A percentile compares a stretch with the other conserved stretches of the same genome.
Evolutionary conservation across 192 early-diverging fungal species (phyloP).

Genomic region (Backusella sp.): DNA sequence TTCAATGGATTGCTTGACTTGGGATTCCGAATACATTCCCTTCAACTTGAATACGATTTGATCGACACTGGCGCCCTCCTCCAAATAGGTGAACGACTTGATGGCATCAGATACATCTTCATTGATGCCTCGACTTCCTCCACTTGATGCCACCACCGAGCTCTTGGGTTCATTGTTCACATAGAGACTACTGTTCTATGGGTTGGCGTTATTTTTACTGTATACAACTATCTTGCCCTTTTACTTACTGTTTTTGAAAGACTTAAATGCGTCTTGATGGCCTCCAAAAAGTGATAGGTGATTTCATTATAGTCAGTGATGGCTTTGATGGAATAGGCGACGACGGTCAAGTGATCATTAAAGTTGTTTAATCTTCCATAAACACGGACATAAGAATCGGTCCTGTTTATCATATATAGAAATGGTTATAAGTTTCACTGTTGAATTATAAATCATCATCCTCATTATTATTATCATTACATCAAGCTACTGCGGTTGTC

Average conservation of each 20-base stretch:
- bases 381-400: constrained; percentile 69
- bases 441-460: neutral
- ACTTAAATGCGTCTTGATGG: constrained; percentile 60
- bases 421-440: neutral
- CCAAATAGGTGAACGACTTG: constrained; percentile 8
- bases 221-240: too few species aligned
- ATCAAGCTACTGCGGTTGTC: neutral
- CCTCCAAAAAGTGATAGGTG: constrained; percentile 72
- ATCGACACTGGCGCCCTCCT: constrained; percentile 49
- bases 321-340: constrained; percentile 56
- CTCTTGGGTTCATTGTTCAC: neutral
- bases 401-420: constrained; percentile 32
- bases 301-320: constrained; percentile 76
- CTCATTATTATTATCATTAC: constrained; percentile 9
- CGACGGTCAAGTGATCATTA: constrained; percentile 53
- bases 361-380: constrained; percentile 68
- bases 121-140: neutral
- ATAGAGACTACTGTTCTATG: neutral
- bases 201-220: too few species aligned
- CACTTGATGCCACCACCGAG: neutral
- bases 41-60: constrained; percentile 33
- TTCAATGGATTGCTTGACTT: constrained; percentile 42
- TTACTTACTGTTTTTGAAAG: constrained; percentile 42
- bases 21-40: neutral
- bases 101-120: constrained; percentile 21